Evolutionary conservation across 2,329 filamentous ascomycete genomes (phyloP).

Genomic region (Lachnellula suecica): DNA sequence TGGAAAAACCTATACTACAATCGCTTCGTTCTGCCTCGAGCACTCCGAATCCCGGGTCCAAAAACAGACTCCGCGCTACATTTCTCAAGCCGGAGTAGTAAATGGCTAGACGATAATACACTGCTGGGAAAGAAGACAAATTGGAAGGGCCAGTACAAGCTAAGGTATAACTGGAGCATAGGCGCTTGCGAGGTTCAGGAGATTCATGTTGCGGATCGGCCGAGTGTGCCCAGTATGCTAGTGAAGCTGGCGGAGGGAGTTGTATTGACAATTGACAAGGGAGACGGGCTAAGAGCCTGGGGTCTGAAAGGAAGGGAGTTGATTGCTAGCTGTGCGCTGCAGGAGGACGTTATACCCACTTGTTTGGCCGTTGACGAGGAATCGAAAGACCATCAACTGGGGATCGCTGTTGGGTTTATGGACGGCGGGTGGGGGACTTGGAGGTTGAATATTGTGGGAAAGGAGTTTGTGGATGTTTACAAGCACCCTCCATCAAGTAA

Average conservation of each 20-base stretch:
- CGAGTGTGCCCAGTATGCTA: constrained; percentile 55
- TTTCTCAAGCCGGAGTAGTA: constrained; percentile 44
- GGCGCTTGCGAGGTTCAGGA: constrained; percentile 81
- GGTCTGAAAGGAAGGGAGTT: constrained; percentile 62
- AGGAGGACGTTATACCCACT: constrained; percentile 45
- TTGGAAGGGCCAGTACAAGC: constrained; percentile 87
- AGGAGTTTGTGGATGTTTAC: constrained; percentile 20
- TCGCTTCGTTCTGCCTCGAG: constrained; percentile 81
- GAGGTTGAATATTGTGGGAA: constrained; percentile 49
- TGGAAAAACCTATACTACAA: constrained; percentile 91
- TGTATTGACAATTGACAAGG: constrained; percentile 72
- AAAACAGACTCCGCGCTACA: constrained; percentile 36
- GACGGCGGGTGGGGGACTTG: constrained; percentile 74
- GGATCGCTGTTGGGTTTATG: constrained; percentile 67
- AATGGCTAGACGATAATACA: constrained; percentile 45
- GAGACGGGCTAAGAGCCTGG: constrained; percentile 76
- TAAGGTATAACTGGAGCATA: constrained; percentile 87
- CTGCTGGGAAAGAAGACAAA: constrained; percentile 48
- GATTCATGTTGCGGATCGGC: constrained; percentile 47
- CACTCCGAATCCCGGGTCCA: constrained; percentile 71
- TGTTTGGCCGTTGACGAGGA: constrained; percentile 66
- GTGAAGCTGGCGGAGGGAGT: constrained; percentile 77
- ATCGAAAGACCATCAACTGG: constrained; percentile 45
- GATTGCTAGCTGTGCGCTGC: constrained; percentile 50
- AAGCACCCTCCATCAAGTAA: constrained; percentile 28